These are phyloP conservation scores for Rhizopus delemar DNA, from an alignment of 371 early-diverging fungal species.

Conservation along the genomic window DNA sequence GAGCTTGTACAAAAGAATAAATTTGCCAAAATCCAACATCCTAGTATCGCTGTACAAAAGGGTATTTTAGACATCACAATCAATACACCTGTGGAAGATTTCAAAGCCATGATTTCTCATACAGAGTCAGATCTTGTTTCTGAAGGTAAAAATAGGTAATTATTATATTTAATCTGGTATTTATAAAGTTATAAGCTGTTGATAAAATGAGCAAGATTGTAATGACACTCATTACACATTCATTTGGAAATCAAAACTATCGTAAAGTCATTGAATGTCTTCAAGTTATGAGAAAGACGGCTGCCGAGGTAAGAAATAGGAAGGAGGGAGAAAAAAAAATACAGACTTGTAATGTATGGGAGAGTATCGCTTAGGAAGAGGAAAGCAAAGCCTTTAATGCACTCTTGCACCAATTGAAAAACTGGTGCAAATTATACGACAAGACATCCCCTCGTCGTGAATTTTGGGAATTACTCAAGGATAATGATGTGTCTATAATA, in stretches of 20 bases:
- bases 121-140: slow-evolving; percentile 43
- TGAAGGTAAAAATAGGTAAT: slow-evolving; percentile 30
- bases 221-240: slow-evolving; percentile 44
- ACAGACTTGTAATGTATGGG: neutral
- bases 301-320: slow-evolving; percentile 27
- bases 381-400: slow-evolving; percentile 50
- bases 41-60: neutral
- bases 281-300: slow-evolving; percentile 44
- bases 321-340: no score
- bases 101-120: slow-evolving; percentile 55
- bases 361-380: slow-evolving; percentile 26
- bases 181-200: slow-evolving; percentile 40
- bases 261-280: slow-evolving; percentile 57
- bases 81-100: slow-evolving; percentile 62
- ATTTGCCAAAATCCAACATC: neutral
- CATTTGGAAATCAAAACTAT: slow-evolving; percentile 60
- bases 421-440: slow-evolving; percentile 20
- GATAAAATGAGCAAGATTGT: slow-evolving; percentile 58
- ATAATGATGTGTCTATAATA: slow-evolving; percentile 35
- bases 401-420: slow-evolving; percentile 32
- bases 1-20: slow-evolving; percentile 11
- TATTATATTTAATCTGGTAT: neutral
- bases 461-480: slow-evolving; percentile 44
- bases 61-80: slow-evolving; percentile 14
- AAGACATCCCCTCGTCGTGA: slow-evolving; percentile 25